These are phyloP conservation scores for Phytophthora citricola DNA, from an alignment of 352 stramenopile species.

Conservation along the genomic window DNA sequence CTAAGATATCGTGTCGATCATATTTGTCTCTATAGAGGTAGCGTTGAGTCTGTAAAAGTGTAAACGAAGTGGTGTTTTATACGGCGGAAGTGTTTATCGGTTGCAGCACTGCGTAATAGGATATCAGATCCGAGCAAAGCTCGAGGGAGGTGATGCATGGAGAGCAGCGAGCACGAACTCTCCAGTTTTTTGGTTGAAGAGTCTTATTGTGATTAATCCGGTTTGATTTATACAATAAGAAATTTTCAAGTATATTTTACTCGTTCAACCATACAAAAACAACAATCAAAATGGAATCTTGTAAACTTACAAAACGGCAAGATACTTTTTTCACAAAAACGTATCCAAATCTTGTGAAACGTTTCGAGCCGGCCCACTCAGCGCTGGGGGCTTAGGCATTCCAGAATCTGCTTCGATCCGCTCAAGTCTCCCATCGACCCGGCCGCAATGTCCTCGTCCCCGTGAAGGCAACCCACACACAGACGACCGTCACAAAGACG, in stretches of 20 bases:
- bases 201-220: too few species aligned
- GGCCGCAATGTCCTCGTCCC: constrained; percentile 24
- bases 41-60: constrained; percentile 1
- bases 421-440: neutral
- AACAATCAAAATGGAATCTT: too few species aligned
- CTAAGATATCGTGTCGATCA: constrained; percentile 19
- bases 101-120: neutral
- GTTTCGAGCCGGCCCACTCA: neutral
- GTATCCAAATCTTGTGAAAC: too few species aligned
- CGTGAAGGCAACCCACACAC: constrained; percentile 25
- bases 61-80: constrained; percentile 1
- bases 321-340: too few species aligned
- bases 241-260: neutral
- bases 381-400: neutral
- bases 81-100: neutral
- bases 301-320: too few species aligned
- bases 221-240: too few species aligned
- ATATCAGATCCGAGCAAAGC: neutral
- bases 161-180: neutral
- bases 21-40: constrained; percentile 11
- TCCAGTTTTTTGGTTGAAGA: too few species aligned
- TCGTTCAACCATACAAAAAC: neutral
- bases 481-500: constrained; percentile 34
- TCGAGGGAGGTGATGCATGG: neutral
- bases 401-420: constrained; percentile 16